Evolutionary conservation across 75 land plant genomes (phyloP).

Genomic region (Cunninghamia lanceolata): DNA sequence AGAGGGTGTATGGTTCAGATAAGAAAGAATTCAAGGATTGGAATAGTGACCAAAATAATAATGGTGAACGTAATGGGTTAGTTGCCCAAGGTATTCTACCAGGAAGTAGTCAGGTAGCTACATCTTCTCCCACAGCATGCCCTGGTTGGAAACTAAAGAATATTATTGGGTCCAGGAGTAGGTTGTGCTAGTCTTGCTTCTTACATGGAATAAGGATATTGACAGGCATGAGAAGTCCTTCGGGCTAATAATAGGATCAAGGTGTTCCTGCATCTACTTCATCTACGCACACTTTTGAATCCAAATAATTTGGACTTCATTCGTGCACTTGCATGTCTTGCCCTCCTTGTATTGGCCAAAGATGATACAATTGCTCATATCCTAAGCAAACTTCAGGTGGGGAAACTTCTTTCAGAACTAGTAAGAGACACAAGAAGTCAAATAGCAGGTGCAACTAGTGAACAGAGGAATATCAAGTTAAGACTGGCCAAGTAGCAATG

Average conservation of each 20-base stretch:
- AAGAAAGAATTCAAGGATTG: too few relatives aligned
- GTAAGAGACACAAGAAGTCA: conserved; percentile 84
- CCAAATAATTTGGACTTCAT: conserved; percentile 79
- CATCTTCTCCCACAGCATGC: conserved; percentile 42
- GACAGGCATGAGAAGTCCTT: conserved; percentile 91
- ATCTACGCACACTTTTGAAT: conserved; percentile 78
- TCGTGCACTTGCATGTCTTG: conserved; percentile 95
- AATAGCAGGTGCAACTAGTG: conserved; percentile 47
- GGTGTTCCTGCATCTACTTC: conserved; percentile 85
- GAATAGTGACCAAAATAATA: conserved; percentile 27
- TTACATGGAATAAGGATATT: conserved; percentile 90
- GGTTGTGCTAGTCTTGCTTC: conserved; percentile 95
- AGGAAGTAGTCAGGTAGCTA: conserved; percentile 21
- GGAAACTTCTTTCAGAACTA: conserved; percentile 92
- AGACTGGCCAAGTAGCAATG: conserved; percentile 81
- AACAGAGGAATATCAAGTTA: conserved; percentile 94
- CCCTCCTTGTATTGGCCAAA: conserved; percentile 90
- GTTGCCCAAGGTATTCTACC: conserved; percentile 12
- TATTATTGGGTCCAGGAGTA: conserved; percentile 87
- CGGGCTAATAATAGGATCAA: conserved; percentile 99
- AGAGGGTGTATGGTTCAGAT: too few relatives aligned
- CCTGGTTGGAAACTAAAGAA: conserved; percentile 87
- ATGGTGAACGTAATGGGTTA: conserved; percentile 29
- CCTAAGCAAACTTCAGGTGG: conserved; percentile 98
- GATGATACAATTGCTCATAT: conserved; percentile 98